A percentile compares a stretch with the other conserved stretches of the same genome.
phyloP scores from a whole-genome alignment of 2,329 filamentous ascomycete species.

The Fusarium caatingaense region DNA sequence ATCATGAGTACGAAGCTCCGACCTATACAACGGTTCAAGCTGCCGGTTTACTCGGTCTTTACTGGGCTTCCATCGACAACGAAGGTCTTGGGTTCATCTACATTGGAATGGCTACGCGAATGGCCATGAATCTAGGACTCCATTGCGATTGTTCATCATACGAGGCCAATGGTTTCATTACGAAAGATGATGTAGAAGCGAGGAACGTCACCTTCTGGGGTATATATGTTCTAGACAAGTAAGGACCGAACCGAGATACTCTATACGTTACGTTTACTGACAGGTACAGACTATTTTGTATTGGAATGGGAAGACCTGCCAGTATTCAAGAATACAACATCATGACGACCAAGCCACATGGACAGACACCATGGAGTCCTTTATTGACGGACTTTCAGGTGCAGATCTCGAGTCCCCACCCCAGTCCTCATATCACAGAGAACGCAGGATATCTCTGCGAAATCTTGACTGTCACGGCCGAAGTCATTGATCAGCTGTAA shows the following conservation, averaged over 20 bases:
- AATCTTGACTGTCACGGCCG: background rate
- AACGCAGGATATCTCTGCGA: background rate
- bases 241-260: background rate
- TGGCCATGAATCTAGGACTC: conserved; percentile 15
- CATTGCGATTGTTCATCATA: conserved; percentile 3
- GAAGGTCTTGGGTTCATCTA: conserved; percentile 16
- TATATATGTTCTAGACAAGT: conserved; percentile 10
- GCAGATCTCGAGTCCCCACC: background rate
- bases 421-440: background rate
- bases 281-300: background rate
- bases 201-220: conserved; percentile 16
- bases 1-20: conserved; percentile 4
- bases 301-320: background rate
- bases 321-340: conserved; percentile 21
- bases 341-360: conserved; percentile 1
- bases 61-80: background rate
- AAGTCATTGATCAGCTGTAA: conserved; percentile 18
- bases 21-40: background rate
- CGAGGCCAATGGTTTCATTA: background rate
- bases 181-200: conserved; percentile 3
- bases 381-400: background rate
- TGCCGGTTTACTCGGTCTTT: background rate
- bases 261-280: background rate
- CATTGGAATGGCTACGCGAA: conserved; percentile 9
- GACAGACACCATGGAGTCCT: background rate